A percentile compares a stretch with the other conserved stretches of the same genome.
These are phyloP conservation scores for Erodium texanum DNA, from an alignment of 441 rosid species.

Conservation along the genomic window DNA sequence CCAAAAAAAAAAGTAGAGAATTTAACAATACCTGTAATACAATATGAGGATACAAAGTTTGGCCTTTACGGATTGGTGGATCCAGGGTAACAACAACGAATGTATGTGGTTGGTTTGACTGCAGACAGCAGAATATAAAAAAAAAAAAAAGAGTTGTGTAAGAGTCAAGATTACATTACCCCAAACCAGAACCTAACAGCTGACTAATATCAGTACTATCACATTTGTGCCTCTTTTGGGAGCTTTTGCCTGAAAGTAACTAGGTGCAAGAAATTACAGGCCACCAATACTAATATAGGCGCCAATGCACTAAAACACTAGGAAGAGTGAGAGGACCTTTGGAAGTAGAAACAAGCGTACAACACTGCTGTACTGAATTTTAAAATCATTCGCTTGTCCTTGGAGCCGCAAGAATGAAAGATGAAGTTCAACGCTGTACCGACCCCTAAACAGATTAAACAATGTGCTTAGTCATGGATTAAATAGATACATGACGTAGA, in stretches of 20 bases:
- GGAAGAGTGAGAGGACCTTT: slow-evolving; percentile 37
- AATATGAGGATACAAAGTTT: slow-evolving; percentile 87
- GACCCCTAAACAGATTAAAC: slow-evolving; percentile 53
- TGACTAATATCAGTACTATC: background rate
- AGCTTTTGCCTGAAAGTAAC: background rate
- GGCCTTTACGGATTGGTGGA: slow-evolving; percentile 96
- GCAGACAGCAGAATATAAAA: slow-evolving; percentile 26
- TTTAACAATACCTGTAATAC: slow-evolving; percentile 68
- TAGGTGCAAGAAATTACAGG: background rate
- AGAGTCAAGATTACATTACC: background rate
- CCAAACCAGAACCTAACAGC: background rate
- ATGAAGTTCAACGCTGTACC: slow-evolving; percentile 94
- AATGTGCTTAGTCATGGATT: slow-evolving; percentile 10
- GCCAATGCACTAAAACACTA: background rate
- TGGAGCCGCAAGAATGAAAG: slow-evolving; percentile 75
- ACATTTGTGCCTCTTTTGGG: background rate
- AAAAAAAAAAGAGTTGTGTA: background rate
- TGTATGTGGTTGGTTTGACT: slow-evolving; percentile 95
- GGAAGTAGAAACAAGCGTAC: slow-evolving; percentile 93
- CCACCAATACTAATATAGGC: background rate
- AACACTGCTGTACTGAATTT: slow-evolving; percentile 95
- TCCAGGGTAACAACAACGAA: slow-evolving; percentile 84
- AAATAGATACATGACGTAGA: background rate
- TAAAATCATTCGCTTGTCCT: slow-evolving; percentile 97
- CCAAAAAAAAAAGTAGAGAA: background rate